Evolutionary conservation across 371 early-diverging fungal genomes (phyloP).

Genomic region (Mucor velutinosus): DNA sequence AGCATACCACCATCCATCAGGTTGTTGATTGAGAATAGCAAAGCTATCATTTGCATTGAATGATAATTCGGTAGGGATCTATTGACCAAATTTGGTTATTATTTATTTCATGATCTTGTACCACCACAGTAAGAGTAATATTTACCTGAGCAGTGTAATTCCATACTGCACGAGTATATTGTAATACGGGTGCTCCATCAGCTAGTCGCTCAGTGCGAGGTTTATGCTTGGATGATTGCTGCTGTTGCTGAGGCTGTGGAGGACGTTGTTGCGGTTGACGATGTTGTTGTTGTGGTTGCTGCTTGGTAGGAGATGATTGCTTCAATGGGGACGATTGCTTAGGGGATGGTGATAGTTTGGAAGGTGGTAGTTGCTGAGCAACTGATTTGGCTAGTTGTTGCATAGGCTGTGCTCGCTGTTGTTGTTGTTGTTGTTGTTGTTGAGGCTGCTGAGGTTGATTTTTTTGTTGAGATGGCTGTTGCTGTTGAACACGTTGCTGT

Average conservation of each 20-base stretch:
- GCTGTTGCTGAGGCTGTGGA: slow-evolving; percentile 9
- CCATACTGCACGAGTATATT: slow-evolving; percentile 26
- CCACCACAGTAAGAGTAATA: not conserved
- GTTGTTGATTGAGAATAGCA: slow-evolving; percentile 32
- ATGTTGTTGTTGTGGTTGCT: not conserved
- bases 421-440: not conserved
- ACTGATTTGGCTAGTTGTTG: not conserved
- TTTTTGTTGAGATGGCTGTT: not conserved
- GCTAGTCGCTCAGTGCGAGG: slow-evolving; percentile 7
- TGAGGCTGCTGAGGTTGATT: not conserved
- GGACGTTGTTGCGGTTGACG: not conserved
- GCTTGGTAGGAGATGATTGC: not conserved
- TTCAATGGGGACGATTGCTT: not conserved
- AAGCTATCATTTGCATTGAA: slow-evolving; percentile 29
- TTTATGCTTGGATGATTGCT: not conserved
- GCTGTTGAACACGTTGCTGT: not conserved
- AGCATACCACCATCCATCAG: slow-evolving; percentile 43
- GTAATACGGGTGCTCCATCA: slow-evolving; percentile 17
- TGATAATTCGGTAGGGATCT: slow-evolving; percentile 30
- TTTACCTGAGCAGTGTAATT: slow-evolving; percentile 27
- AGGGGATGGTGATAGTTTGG: not conserved
- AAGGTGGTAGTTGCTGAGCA: not conserved
- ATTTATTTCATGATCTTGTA: not conserved
- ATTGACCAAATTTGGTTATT: not conserved
- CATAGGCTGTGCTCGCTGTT: not conserved